These are phyloP conservation scores for Colletotrichum cordylinicola DNA, from an alignment of 2,329 filamentous ascomycete genomes.

Conservation along the genomic window DNA sequence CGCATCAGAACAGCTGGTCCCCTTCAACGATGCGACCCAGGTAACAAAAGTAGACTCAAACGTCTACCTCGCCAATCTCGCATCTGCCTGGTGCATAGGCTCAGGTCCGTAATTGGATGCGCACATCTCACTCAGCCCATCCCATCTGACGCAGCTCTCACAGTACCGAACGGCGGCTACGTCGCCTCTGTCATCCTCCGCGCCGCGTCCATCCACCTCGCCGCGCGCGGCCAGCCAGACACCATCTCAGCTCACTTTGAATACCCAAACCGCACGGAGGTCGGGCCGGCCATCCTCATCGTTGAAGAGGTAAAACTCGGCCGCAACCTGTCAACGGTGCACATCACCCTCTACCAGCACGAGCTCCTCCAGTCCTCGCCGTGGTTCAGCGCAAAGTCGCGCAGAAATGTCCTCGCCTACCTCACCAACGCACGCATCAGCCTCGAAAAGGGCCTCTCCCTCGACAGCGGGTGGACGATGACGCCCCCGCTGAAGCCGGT, in stretches of 20 bases:
- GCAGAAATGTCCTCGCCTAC: slow-evolving; percentile 40
- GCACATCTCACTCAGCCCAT: too few species aligned
- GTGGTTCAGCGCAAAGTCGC: slow-evolving; percentile 38
- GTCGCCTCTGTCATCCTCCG: slow-evolving; percentile 45
- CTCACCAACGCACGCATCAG: slow-evolving; percentile 42
- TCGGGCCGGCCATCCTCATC: slow-evolving; percentile 41
- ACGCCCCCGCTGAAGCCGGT: slow-evolving; percentile 23
- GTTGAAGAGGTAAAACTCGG: slow-evolving; percentile 49
- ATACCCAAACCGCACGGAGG: slow-evolving; percentile 43
- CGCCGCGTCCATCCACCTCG: slow-evolving; percentile 39
- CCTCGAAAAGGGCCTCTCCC: slow-evolving; percentile 33
- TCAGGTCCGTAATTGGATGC: slow-evolving; percentile 14
- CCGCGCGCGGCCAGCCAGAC: slow-evolving; percentile 38
- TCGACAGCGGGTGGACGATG: slow-evolving; percentile 15
- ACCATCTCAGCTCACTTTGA: slow-evolving; percentile 45
- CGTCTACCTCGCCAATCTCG: slow-evolving; percentile 27
- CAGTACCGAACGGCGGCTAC: slow-evolving; percentile 54
- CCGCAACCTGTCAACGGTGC: slow-evolving; percentile 44
- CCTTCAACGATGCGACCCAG: slow-evolving; percentile 26
- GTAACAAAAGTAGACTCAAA: slow-evolving; percentile 26
- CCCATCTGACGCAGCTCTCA: neutral
- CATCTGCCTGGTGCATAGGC: slow-evolving; percentile 29
- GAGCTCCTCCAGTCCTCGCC: slow-evolving; percentile 35
- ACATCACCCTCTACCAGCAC: slow-evolving; percentile 47
- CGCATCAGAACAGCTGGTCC: slow-evolving; percentile 5